These are phyloP conservation scores for Penicillium macrosclerotiorum DNA, from an alignment of 495 filamentous ascomycete species.

Conservation along the genomic window DNA sequence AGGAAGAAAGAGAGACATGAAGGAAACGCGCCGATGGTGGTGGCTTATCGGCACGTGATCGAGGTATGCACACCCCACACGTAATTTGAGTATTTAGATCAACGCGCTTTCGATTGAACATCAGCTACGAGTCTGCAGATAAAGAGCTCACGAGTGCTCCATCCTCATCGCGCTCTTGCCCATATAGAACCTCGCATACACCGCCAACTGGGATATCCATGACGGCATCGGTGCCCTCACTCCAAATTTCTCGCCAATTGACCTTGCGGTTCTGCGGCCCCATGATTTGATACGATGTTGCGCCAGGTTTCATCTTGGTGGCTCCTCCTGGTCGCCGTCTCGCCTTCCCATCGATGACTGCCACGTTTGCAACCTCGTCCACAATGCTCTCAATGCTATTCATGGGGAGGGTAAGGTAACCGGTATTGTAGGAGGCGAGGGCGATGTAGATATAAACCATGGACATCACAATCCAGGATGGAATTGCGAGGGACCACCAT, in stretches of 20 bases:
- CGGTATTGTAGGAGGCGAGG: constrained; percentile 85
- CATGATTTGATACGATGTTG: constrained; percentile 47
- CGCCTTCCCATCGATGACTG: constrained; percentile 73
- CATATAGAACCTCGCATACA: constrained; percentile 83
- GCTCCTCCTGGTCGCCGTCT: constrained; percentile 49
- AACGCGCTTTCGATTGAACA: neutral
- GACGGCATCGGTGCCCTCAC: constrained; percentile 90
- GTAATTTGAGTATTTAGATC: neutral
- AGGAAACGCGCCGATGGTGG: neutral
- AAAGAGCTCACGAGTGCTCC: constrained; percentile 1
- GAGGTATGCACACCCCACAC: neutral
- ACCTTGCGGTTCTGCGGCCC: constrained; percentile 50
- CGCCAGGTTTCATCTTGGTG: constrained; percentile 45
- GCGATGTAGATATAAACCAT: constrained; percentile 94
- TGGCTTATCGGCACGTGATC: constrained; percentile 11
- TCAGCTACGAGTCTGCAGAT: constrained; percentile 7
- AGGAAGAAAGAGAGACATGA: neutral
- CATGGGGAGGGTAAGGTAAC: constrained; percentile 80
- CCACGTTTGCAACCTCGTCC: constrained; percentile 83
- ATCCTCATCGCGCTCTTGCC: constrained; percentile 42
- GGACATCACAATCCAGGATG: constrained; percentile 82
- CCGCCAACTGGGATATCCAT: constrained; percentile 96
- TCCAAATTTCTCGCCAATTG: constrained; percentile 80
- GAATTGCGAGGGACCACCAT: constrained; percentile 95
- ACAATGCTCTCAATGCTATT: constrained; percentile 84